Evolutionary conservation across 495 filamentous ascomycete species (phyloP).

Genomic region (Penicillium arizonense): DNA sequence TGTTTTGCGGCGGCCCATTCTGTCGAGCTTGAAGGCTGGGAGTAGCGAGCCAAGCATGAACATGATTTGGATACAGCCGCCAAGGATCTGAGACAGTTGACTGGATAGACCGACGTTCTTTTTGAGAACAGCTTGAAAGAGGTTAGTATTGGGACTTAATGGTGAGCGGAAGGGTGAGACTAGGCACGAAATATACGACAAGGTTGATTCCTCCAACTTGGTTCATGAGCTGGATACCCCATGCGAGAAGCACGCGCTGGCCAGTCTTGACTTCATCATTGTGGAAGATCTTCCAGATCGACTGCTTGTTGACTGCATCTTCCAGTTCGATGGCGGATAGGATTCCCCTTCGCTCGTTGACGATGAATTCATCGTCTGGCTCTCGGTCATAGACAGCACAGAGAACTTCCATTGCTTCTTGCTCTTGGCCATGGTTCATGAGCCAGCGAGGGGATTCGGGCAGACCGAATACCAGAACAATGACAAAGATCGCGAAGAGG

Average conservation of each 20-base stretch:
- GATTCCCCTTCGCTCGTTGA: conserved; percentile 45
- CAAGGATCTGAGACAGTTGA: conserved; percentile 46
- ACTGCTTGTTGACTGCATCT: conserved; percentile 41
- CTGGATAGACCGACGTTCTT: conserved; percentile 48
- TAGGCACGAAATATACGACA: conserved; percentile 38
- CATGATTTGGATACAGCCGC: conserved; percentile 47
- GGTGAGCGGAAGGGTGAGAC: neutral
- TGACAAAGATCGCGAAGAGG: conserved; percentile 39
- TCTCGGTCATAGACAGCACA: conserved; percentile 48
- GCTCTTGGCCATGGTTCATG: conserved; percentile 42
- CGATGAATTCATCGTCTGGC: conserved; percentile 41
- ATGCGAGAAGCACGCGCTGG: conserved; percentile 51
- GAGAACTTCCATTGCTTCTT: conserved; percentile 52
- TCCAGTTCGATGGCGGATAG: conserved; percentile 45
- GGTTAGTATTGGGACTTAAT: conserved; percentile 6
- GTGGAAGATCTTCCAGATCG: conserved; percentile 44
- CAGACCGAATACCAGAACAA: conserved; percentile 38
- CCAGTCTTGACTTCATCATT: conserved; percentile 53
- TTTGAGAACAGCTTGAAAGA: conserved; percentile 38
- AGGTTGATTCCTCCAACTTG: conserved; percentile 52
- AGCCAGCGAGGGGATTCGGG: conserved; percentile 47
- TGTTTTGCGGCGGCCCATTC: conserved; percentile 55
- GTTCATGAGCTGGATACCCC: conserved; percentile 51
- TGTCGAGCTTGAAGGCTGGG: conserved; percentile 44
- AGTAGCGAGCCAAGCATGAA: conserved; percentile 43